phyloP scores from a whole-genome alignment of 768 basidiomycete species.

The Gymnopilus junonius region DNA sequence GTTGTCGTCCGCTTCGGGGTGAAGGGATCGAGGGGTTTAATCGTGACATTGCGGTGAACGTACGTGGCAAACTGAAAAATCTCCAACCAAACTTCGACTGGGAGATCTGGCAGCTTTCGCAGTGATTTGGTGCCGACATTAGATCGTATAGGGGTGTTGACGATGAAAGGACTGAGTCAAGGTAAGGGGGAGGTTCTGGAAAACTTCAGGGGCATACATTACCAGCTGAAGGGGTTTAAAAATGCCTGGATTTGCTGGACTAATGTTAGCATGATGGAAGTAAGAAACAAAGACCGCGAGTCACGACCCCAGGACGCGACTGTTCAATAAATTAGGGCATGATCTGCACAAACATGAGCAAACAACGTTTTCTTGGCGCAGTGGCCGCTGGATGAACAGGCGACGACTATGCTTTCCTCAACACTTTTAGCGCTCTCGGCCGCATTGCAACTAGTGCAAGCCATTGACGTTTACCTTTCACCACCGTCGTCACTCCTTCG shows the following conservation, averaged over 20 bases:
- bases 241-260: constrained; percentile 22
- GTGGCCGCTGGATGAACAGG: background rate
- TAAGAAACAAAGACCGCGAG: constrained; percentile 15
- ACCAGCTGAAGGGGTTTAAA: constrained; percentile 37
- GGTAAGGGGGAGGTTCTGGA: constrained; percentile 18
- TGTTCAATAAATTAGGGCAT: constrained; percentile 8
- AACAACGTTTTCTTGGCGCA: constrained; percentile 19
- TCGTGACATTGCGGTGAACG: constrained; percentile 44
- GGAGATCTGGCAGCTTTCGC: constrained; percentile 36
- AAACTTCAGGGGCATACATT: constrained; percentile 13
- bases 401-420: background rate
- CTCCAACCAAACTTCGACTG: constrained; percentile 57
- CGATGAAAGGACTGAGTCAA: constrained; percentile 29
- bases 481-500: constrained; percentile 44
- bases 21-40: constrained; percentile 54
- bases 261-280: constrained; percentile 34
- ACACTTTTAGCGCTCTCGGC: constrained; percentile 32
- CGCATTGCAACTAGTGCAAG: constrained; percentile 43
- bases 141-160: constrained; percentile 14
- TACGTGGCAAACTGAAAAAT: constrained; percentile 62
- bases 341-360: constrained; percentile 32
- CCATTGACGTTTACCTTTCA: constrained; percentile 64
- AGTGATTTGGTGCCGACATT: background rate
- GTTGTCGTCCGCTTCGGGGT: constrained; percentile 40
- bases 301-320: constrained; percentile 10